Evolutionary conservation across 192 early-diverging fungal genomes (phyloP).

Genomic region (Gonapodya sp.): DNA sequence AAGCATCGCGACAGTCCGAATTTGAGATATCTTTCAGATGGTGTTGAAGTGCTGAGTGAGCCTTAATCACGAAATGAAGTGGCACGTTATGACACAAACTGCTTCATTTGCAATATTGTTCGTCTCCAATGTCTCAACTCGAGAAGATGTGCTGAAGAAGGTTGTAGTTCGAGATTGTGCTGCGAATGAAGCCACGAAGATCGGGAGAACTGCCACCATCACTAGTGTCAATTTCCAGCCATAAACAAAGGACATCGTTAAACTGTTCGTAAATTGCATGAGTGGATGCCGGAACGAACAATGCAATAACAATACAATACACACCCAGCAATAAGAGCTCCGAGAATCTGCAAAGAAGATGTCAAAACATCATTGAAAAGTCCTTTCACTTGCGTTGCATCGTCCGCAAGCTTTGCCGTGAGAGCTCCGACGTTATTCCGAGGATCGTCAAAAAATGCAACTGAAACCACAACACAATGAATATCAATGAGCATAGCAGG

Average conservation of each 20-base stretch:
- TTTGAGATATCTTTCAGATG: conserved; percentile 70
- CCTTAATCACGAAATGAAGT: too few species aligned
- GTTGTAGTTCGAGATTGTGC: background rate
- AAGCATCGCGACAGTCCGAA: conserved; percentile 75
- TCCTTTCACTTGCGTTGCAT: conserved; percentile 47
- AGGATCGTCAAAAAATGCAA: conserved; percentile 70
- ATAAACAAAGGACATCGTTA: background rate
- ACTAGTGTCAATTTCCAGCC: conserved; percentile 72
- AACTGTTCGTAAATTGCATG: too few species aligned
- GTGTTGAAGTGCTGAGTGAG: too few species aligned
- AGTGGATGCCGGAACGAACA: too few species aligned
- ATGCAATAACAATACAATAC: too few species aligned
- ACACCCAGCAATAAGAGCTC: background rate
- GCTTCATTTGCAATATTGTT: conserved; percentile 71
- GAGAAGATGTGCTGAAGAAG: background rate
- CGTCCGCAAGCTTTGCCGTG: conserved; percentile 69
- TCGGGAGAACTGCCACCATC: conserved; percentile 63
- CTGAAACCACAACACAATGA: conserved; percentile 29
- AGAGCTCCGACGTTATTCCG: conserved; percentile 53
- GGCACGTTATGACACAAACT: too few species aligned
- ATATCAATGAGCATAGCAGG: conserved; percentile 31
- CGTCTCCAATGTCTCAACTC: conserved; percentile 40
- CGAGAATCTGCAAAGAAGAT: background rate
- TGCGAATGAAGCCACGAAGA: conserved; percentile 31
- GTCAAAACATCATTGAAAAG: conserved; percentile 13